Conservation (phyloP, 805 yeast genomes). For the Hanseniaspora lachancei region DNA sequence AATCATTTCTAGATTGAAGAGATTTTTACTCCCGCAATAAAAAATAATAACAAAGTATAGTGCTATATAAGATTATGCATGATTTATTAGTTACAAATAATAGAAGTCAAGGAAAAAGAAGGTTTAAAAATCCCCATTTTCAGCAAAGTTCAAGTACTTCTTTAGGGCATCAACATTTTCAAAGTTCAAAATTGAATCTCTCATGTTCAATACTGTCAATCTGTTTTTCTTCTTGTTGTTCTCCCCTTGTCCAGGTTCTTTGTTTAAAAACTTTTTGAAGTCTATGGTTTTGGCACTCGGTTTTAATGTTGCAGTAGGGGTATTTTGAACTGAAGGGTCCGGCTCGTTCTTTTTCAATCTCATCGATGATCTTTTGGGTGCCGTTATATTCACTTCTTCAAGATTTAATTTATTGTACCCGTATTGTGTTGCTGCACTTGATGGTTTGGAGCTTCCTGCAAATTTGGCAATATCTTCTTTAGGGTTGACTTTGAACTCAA, state of each 20-base stretch:
- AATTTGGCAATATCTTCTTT: background rate
- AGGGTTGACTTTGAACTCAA: background rate
- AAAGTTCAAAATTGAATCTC: constrained; percentile 11
- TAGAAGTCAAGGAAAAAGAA: too few species aligned
- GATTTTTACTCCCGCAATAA: too few species aligned
- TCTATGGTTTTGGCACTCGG: constrained; percentile 12
- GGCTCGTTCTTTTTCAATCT: background rate
- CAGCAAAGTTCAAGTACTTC: constrained; percentile 22
- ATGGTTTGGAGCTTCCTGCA: background rate
- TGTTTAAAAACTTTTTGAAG: constrained; percentile 8
- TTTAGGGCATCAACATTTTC: constrained; percentile 20
- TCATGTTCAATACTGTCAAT: constrained; percentile 5
- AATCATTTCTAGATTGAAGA: too few species aligned
- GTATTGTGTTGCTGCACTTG: constrained; percentile 3
- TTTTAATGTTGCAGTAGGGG: background rate
- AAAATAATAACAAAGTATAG: too few species aligned
- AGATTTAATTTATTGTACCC: background rate
- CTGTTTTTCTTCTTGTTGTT: background rate
- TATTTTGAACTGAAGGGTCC: background rate
- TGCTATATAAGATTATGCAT: too few species aligned
- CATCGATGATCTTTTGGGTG: constrained; percentile 8
- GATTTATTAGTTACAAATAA: too few species aligned
- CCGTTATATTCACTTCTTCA: background rate
- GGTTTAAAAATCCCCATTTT: constrained; percentile 3
- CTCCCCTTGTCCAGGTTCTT: background rate